phyloP scores from a whole-genome alignment of 148 eudicot genomes.

The Arctostaphylos glauca region DNA sequence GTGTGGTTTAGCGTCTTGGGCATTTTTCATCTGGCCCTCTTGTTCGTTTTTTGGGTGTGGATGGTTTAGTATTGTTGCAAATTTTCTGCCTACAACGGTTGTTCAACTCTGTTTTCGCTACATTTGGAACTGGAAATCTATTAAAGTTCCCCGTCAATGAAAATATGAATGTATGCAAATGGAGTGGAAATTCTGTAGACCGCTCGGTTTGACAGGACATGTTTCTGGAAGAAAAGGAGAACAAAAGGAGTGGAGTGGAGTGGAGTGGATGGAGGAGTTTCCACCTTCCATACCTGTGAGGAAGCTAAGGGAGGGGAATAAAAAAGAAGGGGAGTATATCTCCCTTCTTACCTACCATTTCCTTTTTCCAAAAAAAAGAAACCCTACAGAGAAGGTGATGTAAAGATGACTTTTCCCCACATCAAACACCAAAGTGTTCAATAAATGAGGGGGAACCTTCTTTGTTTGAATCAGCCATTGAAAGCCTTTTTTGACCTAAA shows the following conservation, averaged over 20 bases:
- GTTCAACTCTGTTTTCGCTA: background rate
- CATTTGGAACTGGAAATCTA: background rate
- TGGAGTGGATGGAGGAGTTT: background rate
- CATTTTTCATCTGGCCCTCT: background rate
- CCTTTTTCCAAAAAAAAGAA: background rate
- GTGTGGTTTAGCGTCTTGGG: background rate
- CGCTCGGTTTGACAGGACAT: no score
- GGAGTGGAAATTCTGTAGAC: background rate
- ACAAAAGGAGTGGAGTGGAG: background rate
- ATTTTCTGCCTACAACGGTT: background rate
- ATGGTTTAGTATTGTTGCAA: background rate
- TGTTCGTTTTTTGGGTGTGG: background rate
- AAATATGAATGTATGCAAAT: no score
- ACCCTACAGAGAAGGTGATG: background rate
- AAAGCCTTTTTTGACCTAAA: background rate
- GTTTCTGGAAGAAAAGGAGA: background rate
- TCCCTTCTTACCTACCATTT: background rate
- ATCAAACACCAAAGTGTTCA: background rate
- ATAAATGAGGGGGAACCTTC: background rate
- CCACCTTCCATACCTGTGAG: background rate
- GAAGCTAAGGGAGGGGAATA: background rate
- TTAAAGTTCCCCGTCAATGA: background rate
- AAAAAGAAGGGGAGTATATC: background rate
- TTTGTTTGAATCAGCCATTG: background rate
- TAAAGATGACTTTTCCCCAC: background rate